phyloP scores from a whole-genome alignment of 768 basidiomycete genomes.

The Podaxis rugospora region DNA sequence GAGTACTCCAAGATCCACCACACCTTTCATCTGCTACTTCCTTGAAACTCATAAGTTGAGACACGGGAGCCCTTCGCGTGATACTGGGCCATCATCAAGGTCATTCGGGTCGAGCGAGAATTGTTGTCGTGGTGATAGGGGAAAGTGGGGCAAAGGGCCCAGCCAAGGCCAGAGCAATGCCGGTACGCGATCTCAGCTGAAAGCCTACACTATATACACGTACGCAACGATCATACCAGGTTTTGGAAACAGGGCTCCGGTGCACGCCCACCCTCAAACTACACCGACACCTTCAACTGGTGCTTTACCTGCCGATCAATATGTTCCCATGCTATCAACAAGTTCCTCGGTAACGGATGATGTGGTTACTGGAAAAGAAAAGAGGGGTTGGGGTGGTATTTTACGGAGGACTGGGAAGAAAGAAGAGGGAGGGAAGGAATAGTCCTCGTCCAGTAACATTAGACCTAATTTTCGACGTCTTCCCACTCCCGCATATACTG shows the following conservation, averaged over 20 bases:
- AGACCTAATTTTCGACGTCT: not conserved
- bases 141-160: not conserved
- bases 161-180: not conserved
- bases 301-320: not conserved
- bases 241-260: not conserved
- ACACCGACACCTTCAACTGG: not conserved
- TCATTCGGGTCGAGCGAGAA: not conserved
- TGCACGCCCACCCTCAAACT: not conserved
- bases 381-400: constrained; percentile 4
- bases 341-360: not conserved
- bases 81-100: not conserved
- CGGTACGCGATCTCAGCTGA: not conserved
- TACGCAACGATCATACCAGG: not conserved
- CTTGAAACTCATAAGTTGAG: constrained; percentile 5
- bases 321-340: not conserved
- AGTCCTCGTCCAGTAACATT: not conserved
- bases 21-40: constrained; percentile 11
- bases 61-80: not conserved
- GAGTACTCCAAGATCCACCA: constrained; percentile 2
- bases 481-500: not conserved
- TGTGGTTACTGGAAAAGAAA: not conserved
- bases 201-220: not conserved
- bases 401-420: constrained; percentile 4
- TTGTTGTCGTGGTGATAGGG: not conserved
- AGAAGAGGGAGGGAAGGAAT: constrained; percentile 2